Conservation (phyloP, 2,329 filamentous ascomycete genomes). For the Tricladium varicosporioides region DNA sequence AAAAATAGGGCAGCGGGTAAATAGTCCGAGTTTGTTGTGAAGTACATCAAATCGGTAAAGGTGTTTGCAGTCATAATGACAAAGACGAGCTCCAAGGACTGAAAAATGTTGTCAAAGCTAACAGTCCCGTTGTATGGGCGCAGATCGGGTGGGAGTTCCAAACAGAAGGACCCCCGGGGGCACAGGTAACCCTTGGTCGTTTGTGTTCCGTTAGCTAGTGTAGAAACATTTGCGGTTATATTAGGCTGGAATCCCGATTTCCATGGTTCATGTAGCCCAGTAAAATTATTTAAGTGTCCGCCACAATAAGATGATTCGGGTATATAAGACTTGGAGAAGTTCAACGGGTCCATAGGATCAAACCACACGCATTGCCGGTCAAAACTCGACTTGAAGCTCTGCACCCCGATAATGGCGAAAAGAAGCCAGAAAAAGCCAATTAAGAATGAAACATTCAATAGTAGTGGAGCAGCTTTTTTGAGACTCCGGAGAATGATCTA, state of each 20-base stretch:
- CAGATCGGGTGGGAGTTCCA: slow-evolving; percentile 63
- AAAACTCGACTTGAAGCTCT: slow-evolving; percentile 88
- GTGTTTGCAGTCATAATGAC: slow-evolving; percentile 99
- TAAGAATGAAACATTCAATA: slow-evolving; percentile 90
- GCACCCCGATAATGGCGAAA: slow-evolving; percentile 94
- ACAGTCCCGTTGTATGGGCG: slow-evolving; percentile 78
- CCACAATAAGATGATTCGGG: slow-evolving; percentile 79
- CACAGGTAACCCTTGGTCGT: slow-evolving; percentile 84
- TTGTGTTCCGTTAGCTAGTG: slow-evolving; percentile 49
- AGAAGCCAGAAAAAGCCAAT: slow-evolving; percentile 97
- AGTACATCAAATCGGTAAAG: slow-evolving; percentile 92
- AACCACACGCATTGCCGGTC: slow-evolving; percentile 77
- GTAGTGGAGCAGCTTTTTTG: slow-evolving; percentile 88
- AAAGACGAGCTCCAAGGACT: slow-evolving; percentile 92
- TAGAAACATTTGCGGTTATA: slow-evolving; percentile 15
- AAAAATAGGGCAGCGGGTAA: slow-evolving; percentile 79
- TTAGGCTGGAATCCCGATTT: slow-evolving; percentile 41
- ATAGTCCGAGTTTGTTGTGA: slow-evolving; percentile 89
- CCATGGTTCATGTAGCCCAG: slow-evolving; percentile 64
- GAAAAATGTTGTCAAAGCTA: slow-evolving; percentile 91
- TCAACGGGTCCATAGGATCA: slow-evolving; percentile 58
- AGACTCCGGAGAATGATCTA: slow-evolving; percentile 90
- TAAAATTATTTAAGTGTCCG: slow-evolving; percentile 67
- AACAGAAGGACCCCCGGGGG: slow-evolving; percentile 76
- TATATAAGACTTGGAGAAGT: slow-evolving; percentile 49